Conservation (phyloP, 129 eudicot genomes). For the Kitagawia praeruptora region DNA sequence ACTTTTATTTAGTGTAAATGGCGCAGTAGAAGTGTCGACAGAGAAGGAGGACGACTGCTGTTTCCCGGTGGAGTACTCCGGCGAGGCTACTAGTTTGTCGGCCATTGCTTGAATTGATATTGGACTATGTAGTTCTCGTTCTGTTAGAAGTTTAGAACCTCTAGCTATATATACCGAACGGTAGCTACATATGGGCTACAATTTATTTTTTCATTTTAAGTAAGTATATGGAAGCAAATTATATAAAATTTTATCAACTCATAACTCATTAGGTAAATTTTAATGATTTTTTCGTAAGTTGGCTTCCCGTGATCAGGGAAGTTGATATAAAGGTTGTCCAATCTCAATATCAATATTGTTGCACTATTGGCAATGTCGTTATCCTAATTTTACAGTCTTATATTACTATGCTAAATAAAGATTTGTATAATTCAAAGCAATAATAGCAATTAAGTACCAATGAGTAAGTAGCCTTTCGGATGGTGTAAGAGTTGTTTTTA, state of each 20-base stretch:
- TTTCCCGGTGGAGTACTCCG: constrained; percentile 26
- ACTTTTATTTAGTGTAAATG: constrained; percentile 14
- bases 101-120: constrained; percentile 8
- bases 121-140: not conserved
- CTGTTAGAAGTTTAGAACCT: not conserved
- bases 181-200: not conserved
- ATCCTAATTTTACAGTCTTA: not conserved
- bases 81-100: constrained; percentile 25
- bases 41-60: not conserved
- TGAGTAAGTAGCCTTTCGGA: not conserved
- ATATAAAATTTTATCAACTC: too few relatives aligned
- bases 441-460: not conserved
- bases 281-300: too few relatives aligned
- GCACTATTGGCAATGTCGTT: not conserved
- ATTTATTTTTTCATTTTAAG: too few relatives aligned
- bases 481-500: not conserved
- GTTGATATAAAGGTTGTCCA: not conserved
- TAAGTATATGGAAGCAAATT: too few relatives aligned
- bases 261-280: too few relatives aligned
- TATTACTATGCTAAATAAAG: not conserved
- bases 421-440: not conserved
- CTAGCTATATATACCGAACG: not conserved
- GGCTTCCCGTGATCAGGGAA: not conserved
- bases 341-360: not conserved
- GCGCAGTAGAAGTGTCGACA: not conserved